phyloP scores from a whole-genome alignment of 2,329 filamentous ascomycete species.

The Biscogniauxia sp. region DNA sequence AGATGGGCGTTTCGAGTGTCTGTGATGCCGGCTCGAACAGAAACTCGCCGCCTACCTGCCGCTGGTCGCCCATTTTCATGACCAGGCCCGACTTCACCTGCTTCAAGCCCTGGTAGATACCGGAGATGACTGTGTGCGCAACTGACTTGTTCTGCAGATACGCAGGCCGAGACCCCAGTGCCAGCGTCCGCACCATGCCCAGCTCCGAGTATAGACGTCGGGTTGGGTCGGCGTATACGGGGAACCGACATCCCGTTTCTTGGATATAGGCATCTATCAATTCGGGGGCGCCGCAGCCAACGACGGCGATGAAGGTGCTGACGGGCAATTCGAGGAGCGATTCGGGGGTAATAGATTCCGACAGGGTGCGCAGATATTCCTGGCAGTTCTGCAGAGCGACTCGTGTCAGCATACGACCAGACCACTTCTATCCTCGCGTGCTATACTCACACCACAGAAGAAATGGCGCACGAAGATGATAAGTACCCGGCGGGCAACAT shows the following conservation, averaged over 20 bases:
- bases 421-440: neutral
- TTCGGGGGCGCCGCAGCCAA: slow-evolving; percentile 69
- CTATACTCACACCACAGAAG: slow-evolving; percentile 68
- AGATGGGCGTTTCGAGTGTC: slow-evolving; percentile 42
- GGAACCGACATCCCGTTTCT: slow-evolving; percentile 64
- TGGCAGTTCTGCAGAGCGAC: slow-evolving; percentile 62
- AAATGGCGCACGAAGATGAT: slow-evolving; percentile 77
- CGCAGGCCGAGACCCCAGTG: slow-evolving; percentile 56
- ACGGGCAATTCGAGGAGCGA: slow-evolving; percentile 49
- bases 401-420: slow-evolving; percentile 13
- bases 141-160: slow-evolving; percentile 59
- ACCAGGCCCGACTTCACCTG: slow-evolving; percentile 56
- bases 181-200: slow-evolving; percentile 65
- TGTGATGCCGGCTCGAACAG: slow-evolving; percentile 59
- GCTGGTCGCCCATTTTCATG: slow-evolving; percentile 62
- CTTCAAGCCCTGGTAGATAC: slow-evolving; percentile 59
- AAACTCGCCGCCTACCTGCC: slow-evolving; percentile 75
- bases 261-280: slow-evolving; percentile 66
- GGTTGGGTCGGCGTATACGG: slow-evolving; percentile 75
- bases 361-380: slow-evolving; percentile 66
- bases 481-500: slow-evolving; percentile 56
- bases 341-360: slow-evolving; percentile 53
- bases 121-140: slow-evolving; percentile 47
- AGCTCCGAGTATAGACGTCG: slow-evolving; percentile 64
- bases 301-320: slow-evolving; percentile 63